These are phyloP conservation scores for Leucaena leucocephala DNA, from an alignment of 306 rosid species.

Conservation along the genomic window DNA sequence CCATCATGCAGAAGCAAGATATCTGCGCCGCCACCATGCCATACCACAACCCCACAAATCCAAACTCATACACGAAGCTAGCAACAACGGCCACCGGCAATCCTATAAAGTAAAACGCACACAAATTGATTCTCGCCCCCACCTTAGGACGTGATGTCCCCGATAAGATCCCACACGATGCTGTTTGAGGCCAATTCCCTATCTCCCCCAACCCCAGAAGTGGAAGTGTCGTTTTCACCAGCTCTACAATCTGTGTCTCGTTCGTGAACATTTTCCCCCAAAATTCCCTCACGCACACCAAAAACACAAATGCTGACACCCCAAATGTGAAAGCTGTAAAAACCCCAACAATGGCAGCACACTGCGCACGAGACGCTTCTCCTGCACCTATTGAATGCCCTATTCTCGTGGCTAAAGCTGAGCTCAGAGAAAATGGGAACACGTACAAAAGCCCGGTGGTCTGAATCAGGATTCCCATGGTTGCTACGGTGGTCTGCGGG, in stretches of 20 bases:
- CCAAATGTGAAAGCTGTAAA: slow-evolving; percentile 51
- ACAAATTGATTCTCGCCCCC: slow-evolving; percentile 83
- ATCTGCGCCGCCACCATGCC: slow-evolving; percentile 83
- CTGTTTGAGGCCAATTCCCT: slow-evolving; percentile 83
- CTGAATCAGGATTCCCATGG: slow-evolving; percentile 94
- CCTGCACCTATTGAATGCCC: slow-evolving; percentile 89
- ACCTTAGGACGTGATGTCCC: slow-evolving; percentile 79
- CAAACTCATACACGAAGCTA: slow-evolving; percentile 52
- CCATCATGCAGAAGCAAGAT: slow-evolving; percentile 76
- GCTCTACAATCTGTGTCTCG: slow-evolving; percentile 62
- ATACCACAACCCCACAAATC: slow-evolving; percentile 77
- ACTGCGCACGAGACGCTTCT: slow-evolving; percentile 58
- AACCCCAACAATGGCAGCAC: slow-evolving; percentile 68
- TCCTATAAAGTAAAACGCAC: slow-evolving; percentile 79
- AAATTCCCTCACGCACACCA: slow-evolving; percentile 44
- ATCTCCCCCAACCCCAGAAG: slow-evolving; percentile 80
- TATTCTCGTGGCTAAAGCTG: slow-evolving; percentile 65
- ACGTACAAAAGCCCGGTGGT: slow-evolving; percentile 78
- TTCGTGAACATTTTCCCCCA: slow-evolving; percentile 76
- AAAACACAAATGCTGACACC: slow-evolving; percentile 47
- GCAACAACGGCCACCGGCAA: slow-evolving; percentile 66
- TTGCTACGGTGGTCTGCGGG: slow-evolving; percentile 76
- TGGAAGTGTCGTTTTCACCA: slow-evolving; percentile 64
- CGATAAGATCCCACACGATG: slow-evolving; percentile 70
- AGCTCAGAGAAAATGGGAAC: slow-evolving; percentile 67